Evolutionary conservation across 1,139 yeast genomes (phyloP).

Genomic region (Chernovozyma sophiae-reginae): DNA sequence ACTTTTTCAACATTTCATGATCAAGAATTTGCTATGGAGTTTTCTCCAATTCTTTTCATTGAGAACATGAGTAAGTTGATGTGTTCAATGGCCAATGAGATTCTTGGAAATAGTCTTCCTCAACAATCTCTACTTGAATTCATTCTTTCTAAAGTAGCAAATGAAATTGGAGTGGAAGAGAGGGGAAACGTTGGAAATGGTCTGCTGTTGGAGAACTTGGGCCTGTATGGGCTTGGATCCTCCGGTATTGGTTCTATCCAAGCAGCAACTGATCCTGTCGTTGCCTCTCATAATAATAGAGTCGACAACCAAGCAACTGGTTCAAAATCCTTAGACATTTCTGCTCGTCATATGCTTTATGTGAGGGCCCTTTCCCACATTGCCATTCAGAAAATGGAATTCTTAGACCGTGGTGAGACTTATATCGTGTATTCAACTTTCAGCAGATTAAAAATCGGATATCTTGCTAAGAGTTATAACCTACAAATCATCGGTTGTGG

Average conservation of each 20-base stretch:
- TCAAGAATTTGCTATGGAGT: conserved; percentile 26
- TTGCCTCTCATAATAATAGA: neutral
- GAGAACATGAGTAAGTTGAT: conserved; percentile 40
- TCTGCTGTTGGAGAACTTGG: neutral
- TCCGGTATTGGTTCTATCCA: neutral
- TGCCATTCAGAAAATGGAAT: conserved; percentile 38
- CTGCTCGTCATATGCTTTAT: conserved; percentile 23
- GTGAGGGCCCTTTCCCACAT: conserved; percentile 29
- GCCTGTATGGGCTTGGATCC: too few species aligned
- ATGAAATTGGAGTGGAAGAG: neutral
- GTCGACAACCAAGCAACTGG: neutral
- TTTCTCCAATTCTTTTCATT: conserved; percentile 43
- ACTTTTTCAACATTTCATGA: conserved; percentile 25
- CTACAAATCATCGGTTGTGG: conserved; percentile 44
- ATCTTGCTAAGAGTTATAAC: conserved; percentile 35
- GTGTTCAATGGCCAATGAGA: conserved; percentile 28
- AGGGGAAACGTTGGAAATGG: neutral
- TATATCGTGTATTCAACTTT: conserved; percentile 42
- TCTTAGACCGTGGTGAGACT: conserved; percentile 43
- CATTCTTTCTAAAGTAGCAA: conserved; percentile 24
- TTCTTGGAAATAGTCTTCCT: conserved; percentile 14
- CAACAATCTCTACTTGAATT: conserved; percentile 24
- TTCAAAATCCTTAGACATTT: conserved; percentile 13
- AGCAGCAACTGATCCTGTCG: neutral
- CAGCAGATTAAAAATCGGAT: conserved; percentile 37